These are phyloP conservation scores for Cladosporium sp. DNA, from an alignment of 2,329 filamentous ascomycete species.

Conservation along the genomic window DNA sequence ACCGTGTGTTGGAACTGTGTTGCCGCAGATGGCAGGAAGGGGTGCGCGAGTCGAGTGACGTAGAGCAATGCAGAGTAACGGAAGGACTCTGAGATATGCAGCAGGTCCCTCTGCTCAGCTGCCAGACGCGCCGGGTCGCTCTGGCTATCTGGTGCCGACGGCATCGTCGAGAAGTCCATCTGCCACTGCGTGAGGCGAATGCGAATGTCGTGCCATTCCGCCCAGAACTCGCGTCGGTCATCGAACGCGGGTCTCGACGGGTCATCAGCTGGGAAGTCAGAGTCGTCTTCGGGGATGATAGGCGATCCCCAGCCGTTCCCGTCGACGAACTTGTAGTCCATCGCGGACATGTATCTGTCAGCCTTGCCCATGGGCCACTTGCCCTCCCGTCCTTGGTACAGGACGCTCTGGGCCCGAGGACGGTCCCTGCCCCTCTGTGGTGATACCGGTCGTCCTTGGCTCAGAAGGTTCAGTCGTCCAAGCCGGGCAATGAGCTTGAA, in stretches of 20 bases:
- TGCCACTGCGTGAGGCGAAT: constrained; percentile 74
- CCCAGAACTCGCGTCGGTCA: constrained; percentile 61
- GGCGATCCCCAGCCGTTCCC: constrained; percentile 32
- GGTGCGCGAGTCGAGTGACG: constrained; percentile 78
- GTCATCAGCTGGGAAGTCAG: constrained; percentile 17
- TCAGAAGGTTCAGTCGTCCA: constrained; percentile 76
- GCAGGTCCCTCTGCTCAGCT: constrained; percentile 59
- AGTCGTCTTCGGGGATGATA: constrained; percentile 34
- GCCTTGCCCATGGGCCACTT: constrained; percentile 37
- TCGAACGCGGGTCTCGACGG: constrained; percentile 33
- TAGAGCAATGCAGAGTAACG: constrained; percentile 84
- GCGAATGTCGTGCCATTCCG: constrained; percentile 77
- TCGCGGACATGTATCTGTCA: constrained; percentile 15
- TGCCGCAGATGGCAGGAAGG: constrained; percentile 64
- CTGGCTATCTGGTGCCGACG: constrained; percentile 27
- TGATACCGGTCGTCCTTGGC: constrained; percentile 51
- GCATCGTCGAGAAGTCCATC: constrained; percentile 46
- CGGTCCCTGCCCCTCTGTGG: constrained; percentile 18
- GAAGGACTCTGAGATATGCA: constrained; percentile 83
- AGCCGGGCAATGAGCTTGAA: constrained; percentile 83
- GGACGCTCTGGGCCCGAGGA: background rate
- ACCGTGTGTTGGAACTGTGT: constrained; percentile 79
- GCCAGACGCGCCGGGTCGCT: constrained; percentile 23
- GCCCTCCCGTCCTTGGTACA: background rate
- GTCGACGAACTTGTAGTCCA: constrained; percentile 56